Evolutionary conservation across 208 protist genomes (phyloP).

Genomic region (Crithidia thermophila): DNA sequence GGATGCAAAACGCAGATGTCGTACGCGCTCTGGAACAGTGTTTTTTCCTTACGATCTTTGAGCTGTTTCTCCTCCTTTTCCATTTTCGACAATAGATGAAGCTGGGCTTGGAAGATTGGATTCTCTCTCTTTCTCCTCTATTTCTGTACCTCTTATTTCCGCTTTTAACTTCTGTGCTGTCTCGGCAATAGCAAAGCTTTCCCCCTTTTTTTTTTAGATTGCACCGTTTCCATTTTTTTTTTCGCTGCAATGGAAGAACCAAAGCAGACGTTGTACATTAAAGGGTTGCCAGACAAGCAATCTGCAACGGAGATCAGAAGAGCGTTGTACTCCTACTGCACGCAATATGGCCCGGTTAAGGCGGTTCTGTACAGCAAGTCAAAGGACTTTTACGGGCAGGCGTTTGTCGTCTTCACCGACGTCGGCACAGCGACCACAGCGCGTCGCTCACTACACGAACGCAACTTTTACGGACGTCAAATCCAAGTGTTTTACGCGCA

Average conservation of each 20-base stretch:
- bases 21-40: neutral
- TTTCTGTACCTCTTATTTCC: neutral
- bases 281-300: conserved; percentile 80
- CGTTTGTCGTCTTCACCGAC: conserved; percentile 88
- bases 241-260: conserved; percentile 59
- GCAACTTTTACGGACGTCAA: conserved; percentile 70
- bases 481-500: conserved; percentile 85
- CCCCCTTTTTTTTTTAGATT: too few relatives aligned
- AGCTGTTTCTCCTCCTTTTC: neutral
- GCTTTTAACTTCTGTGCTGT: too few relatives aligned
- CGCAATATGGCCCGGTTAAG: conserved; percentile 82
- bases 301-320: conserved; percentile 73
- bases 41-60: neutral
- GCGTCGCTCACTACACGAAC: conserved; percentile 62
- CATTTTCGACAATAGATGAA: neutral
- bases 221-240: neutral
- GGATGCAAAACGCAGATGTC: too few relatives aligned
- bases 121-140: conserved; percentile 3
- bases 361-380: conserved; percentile 71
- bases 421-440: conserved; percentile 82
- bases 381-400: conserved; percentile 74
- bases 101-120: neutral
- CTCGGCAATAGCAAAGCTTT: too few relatives aligned
- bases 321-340: conserved; percentile 84
- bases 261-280: conserved; percentile 88